Evolutionary conservation across 108 stramenopile genomes (phyloP).

Genomic region (Discostella pseudostelligera): DNA sequence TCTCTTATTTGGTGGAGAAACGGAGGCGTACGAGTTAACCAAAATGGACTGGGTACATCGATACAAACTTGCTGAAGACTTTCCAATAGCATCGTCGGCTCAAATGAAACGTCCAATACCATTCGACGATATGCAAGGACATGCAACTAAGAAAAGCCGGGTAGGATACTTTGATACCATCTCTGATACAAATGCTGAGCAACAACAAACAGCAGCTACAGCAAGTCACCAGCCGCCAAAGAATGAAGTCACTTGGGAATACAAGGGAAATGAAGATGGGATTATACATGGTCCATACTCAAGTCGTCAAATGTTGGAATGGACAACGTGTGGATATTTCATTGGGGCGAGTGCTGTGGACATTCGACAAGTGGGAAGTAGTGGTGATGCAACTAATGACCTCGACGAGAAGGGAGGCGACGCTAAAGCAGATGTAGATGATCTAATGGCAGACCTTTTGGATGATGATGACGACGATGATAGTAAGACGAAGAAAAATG

Average conservation of each 20-base stretch:
- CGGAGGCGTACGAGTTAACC: conserved; percentile 70
- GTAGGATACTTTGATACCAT: conserved; percentile 28
- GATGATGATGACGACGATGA: conserved; percentile 65
- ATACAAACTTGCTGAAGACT: conserved; percentile 27
- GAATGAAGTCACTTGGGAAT: conserved; percentile 65
- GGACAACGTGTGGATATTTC: conserved; percentile 82
- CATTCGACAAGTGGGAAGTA: conserved; percentile 51
- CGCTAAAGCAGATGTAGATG: conserved; percentile 44
- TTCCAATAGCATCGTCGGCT: conserved; percentile 1
- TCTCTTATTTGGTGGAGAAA: conserved; percentile 63
- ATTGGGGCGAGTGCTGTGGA: conserved; percentile 75
- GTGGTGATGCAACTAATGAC: too few relatives aligned
- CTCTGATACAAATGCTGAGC: conserved; percentile 11
- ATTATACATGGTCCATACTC: conserved; percentile 74
- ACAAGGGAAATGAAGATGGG: conserved; percentile 77
- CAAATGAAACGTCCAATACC: conserved; percentile 10
- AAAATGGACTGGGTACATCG: conserved; percentile 49
- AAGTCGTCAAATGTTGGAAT: conserved; percentile 77
- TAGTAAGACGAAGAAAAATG: conserved; percentile 13
- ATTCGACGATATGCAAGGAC: not conserved
- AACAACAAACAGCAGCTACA: not conserved
- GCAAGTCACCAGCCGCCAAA: not conserved
- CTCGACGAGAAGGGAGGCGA: conserved; percentile 3
- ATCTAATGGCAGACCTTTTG: conserved; percentile 75
- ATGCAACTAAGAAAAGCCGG: conserved; percentile 30